Evolutionary conservation across 352 stramenopile genomes (phyloP).

Genomic region (Sclerospora graminicola): DNA sequence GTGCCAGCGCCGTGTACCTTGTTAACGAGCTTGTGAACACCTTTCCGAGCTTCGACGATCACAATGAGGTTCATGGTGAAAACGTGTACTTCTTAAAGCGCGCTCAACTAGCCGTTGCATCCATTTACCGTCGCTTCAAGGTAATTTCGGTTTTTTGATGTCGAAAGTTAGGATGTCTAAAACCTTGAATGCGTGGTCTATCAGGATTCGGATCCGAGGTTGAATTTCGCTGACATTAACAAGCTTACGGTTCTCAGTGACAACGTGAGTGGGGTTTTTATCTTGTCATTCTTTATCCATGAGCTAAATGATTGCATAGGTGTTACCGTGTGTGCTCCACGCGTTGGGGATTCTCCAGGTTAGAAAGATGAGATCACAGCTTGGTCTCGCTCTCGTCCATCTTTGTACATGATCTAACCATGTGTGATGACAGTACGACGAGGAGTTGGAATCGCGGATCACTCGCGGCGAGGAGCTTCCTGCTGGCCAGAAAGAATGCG

Average conservation of each 20-base stretch:
- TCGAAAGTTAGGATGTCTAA: no score
- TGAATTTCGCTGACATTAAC: conserved; percentile 51
- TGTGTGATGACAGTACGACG: conserved; percentile 31
- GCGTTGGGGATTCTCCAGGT: conserved; percentile 66
- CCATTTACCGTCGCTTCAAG: conserved; percentile 57
- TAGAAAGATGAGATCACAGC: no score
- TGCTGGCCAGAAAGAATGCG: conserved; percentile 37
- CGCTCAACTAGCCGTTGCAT: conserved; percentile 42
- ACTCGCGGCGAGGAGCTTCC: conserved; percentile 38
- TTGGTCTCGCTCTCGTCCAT: not conserved
- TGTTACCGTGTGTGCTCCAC: conserved; percentile 63
- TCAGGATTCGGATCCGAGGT: conserved; percentile 34
- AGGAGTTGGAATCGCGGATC: conserved; percentile 37
- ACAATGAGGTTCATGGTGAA: conserved; percentile 32
- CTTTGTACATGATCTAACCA: not conserved
- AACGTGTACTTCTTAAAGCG: conserved; percentile 63
- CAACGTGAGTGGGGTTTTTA: conserved; percentile 29
- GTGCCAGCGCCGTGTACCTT: conserved; percentile 37
- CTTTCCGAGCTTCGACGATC: conserved; percentile 69
- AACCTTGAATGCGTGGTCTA: not conserved
- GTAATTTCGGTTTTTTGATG: no score
- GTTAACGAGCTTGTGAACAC: conserved; percentile 39
- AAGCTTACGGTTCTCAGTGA: conserved; percentile 56
- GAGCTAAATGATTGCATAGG: no score
- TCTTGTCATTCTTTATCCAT: no score